These are phyloP conservation scores for Schizothecium vesticola DNA, from an alignment of 495 filamentous ascomycete species.

Conservation along the genomic window DNA sequence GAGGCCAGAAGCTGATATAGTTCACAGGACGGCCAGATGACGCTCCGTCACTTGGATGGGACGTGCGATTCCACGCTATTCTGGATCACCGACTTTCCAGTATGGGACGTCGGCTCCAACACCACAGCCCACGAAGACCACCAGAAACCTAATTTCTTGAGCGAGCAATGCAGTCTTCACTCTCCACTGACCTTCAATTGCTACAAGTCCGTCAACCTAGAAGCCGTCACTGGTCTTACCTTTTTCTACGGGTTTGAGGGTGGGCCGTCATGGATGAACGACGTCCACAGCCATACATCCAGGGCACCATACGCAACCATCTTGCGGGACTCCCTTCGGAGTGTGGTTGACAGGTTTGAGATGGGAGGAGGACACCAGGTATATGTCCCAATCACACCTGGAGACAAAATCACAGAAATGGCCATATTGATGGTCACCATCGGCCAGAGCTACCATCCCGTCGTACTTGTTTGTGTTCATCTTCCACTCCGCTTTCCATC, in stretches of 20 bases:
- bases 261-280: too few species aligned
- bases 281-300: neutral
- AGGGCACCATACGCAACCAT: neutral
- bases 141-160: neutral
- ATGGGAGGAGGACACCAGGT: too few species aligned
- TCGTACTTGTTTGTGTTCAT: neutral
- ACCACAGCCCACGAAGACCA: neutral
- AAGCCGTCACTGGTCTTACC: neutral
- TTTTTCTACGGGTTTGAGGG: neutral
- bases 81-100: neutral
- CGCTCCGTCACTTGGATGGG: neutral
- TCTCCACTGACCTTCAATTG: neutral
- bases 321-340: neutral
- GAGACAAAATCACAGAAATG: neutral
- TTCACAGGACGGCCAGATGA: neutral
- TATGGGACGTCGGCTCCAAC: neutral
- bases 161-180: too few species aligned
- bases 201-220: neutral
- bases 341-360: too few species aligned
- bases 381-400: neutral
- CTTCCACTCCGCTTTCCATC: neutral
- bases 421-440: neutral
- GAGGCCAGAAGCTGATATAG: neutral
- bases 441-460: neutral
- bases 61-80: neutral